Evolutionary conservation across 148 eudicot species (phyloP).

Genomic region (Rhododendron vialii): DNA sequence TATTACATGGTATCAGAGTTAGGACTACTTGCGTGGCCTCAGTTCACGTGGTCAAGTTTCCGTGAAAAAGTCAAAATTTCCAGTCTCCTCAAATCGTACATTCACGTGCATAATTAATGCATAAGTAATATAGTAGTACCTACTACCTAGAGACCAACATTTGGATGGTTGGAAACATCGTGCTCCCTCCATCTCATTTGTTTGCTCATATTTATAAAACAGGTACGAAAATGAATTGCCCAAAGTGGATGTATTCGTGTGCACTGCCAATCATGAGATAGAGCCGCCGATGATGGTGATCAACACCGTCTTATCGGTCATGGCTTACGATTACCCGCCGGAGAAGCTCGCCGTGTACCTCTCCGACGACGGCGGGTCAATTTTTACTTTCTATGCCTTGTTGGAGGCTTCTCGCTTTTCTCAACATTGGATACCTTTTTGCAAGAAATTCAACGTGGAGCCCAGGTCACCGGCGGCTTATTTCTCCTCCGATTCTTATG

Average conservation of each 20-base stretch:
- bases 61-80: no score
- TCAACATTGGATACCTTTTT: slow-evolving; percentile 69
- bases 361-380: slow-evolving; percentile 78
- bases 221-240: slow-evolving; percentile 49
- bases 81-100: no score
- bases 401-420: slow-evolving; percentile 57
- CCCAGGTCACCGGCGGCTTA: slow-evolving; percentile 74
- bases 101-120: no score
- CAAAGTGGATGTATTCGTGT: slow-evolving; percentile 52
- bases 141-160: no score
- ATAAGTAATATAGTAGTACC: no score
- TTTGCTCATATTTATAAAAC: background rate
- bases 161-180: no score
- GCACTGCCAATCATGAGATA: slow-evolving; percentile 53
- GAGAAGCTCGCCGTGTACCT: slow-evolving; percentile 57
- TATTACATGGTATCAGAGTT: no score
- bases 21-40: rapidly evolving
- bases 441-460: slow-evolving; percentile 51
- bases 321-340: slow-evolving; percentile 59
- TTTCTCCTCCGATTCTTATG: slow-evolving; percentile 28
- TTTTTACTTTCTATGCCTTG: slow-evolving; percentile 69
- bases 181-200: no score
- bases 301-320: slow-evolving; percentile 54
- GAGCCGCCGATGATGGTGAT: slow-evolving; percentile 69
- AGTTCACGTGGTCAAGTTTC: no score